Percentiles rank a stretch among this genome's conserved stretches.
phyloP scores from a whole-genome alignment of 805 yeast species.

The Nakazawaea anatomiae region DNA sequence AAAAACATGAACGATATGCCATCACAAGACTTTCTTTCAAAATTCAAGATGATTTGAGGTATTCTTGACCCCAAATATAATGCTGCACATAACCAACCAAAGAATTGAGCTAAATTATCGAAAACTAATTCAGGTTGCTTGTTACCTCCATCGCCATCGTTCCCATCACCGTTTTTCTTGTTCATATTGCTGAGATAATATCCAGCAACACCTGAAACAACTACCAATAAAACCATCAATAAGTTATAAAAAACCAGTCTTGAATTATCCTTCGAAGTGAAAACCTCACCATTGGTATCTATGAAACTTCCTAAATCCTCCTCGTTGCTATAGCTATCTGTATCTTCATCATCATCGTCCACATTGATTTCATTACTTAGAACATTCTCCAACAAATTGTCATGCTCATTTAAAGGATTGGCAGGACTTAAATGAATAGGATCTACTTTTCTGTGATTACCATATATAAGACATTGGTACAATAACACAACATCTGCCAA shows the following conservation, averaged over 20 bases:
- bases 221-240: conserved; percentile 59
- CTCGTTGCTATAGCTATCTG: conserved; percentile 14
- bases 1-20: conserved; percentile 93
- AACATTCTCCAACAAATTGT: conserved; percentile 50
- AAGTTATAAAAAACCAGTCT: conserved; percentile 23
- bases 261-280: conserved; percentile 14
- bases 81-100: conserved; percentile 77
- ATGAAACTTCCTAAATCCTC: conserved; percentile 22
- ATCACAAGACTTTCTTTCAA: conserved; percentile 84
- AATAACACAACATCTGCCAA: conserved; percentile 81
- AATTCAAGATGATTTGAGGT: conserved; percentile 87
- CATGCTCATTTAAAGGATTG: conserved; percentile 71
- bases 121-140: conserved; percentile 42
- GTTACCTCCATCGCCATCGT: conserved; percentile 22
- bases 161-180: conserved; percentile 27
- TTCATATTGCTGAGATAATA: conserved; percentile 67
- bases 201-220: conserved; percentile 78
- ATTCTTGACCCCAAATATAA: conserved; percentile 82
- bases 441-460: conserved; percentile 51
- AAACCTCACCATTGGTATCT: conserved; percentile 25
- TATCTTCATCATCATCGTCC: conserved; percentile 24
- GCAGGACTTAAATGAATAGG: conserved; percentile 84
- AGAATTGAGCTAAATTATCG: conserved; percentile 76
- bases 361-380: conserved; percentile 34
- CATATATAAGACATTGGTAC: conserved; percentile 79